Conservation (phyloP, 192 early-diverging fungal genomes). For the Coemansia sp. region DNA sequence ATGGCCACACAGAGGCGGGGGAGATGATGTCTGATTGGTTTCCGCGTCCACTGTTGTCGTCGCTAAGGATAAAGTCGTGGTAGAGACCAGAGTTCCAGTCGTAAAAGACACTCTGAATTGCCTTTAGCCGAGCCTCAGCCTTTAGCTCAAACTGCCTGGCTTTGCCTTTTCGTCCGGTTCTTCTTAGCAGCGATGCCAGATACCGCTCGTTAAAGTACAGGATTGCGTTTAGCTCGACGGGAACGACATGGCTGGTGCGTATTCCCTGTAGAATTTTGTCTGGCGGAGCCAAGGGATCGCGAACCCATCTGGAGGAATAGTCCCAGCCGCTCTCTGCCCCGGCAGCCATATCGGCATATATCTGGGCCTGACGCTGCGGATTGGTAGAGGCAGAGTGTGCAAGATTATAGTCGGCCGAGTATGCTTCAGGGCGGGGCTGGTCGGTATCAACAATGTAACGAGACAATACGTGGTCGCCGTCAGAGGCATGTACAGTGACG, state of each 20-base stretch:
- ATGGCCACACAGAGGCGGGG: conserved; percentile 59
- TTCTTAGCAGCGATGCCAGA: conserved; percentile 2
- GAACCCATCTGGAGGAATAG: conserved; percentile 64
- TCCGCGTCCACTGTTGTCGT: conserved; percentile 6
- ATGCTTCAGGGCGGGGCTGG: conserved; percentile 66
- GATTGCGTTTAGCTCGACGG: conserved; percentile 70
- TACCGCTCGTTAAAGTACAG: conserved; percentile 53
- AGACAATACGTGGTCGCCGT: conserved; percentile 26
- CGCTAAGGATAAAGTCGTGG: conserved; percentile 58
- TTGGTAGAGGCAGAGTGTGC: conserved; percentile 45
- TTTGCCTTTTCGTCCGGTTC: no score
- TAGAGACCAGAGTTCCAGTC: conserved; percentile 48
- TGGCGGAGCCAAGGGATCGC: conserved; percentile 12
- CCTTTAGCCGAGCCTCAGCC: conserved; percentile 42
- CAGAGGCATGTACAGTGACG: conserved; percentile 27
- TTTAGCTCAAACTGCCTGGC: neutral
- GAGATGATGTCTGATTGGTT: conserved; percentile 36
- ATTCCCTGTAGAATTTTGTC: conserved; percentile 53
- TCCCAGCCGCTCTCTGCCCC: conserved; percentile 76
- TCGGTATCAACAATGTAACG: conserved; percentile 57
- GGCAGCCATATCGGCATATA: conserved; percentile 66
- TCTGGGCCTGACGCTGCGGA: conserved; percentile 7
- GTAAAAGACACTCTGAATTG: conserved; percentile 57
- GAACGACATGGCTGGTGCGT: conserved; percentile 58
- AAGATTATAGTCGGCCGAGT: conserved; percentile 57